Evolutionary conservation across 2,329 filamentous ascomycete genomes (phyloP).

Genomic region (Xylaria digitata): DNA sequence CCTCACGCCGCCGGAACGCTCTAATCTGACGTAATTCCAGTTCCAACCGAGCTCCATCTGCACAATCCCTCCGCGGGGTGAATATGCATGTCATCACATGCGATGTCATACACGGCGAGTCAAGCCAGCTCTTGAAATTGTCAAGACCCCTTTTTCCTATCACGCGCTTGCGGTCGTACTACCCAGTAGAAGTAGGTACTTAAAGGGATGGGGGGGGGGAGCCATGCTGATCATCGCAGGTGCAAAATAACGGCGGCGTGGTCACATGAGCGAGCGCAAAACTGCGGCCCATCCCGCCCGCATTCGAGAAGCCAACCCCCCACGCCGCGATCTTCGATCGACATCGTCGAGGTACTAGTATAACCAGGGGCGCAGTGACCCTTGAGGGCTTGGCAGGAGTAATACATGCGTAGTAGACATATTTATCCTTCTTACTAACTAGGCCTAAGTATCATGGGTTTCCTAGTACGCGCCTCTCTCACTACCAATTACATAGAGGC

Average conservation of each 20-base stretch:
- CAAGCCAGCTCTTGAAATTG: not conserved
- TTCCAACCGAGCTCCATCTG: not conserved
- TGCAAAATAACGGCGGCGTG: constrained; percentile 8
- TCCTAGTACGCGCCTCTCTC: not conserved
- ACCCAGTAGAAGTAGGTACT: constrained; percentile 1
- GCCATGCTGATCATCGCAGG: not conserved
- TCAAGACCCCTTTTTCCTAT: not conserved
- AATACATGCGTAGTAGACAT: not conserved
- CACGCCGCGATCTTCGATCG: constrained; percentile 23
- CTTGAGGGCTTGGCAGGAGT: constrained; percentile 27
- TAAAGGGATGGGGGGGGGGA: not conserved
- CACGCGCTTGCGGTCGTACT: not conserved
- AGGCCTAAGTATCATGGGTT: not conserved
- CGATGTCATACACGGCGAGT: constrained; percentile 10
- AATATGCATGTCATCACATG: constrained; percentile 31
- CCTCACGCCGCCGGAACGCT: not conserved
- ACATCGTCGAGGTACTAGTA: not conserved
- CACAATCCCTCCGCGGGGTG: not conserved
- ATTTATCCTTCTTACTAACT: not conserved
- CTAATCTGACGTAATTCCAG: constrained; percentile 19
- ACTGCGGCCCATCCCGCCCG: constrained; percentile 33
- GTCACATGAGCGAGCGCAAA: constrained; percentile 33
- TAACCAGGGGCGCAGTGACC: not conserved
- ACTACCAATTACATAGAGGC: constrained; percentile 18
- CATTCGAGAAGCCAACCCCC: constrained; percentile 10